Conservation (phyloP, 2,329 filamentous ascomycete species). For the Aphanocladium album region DNA sequence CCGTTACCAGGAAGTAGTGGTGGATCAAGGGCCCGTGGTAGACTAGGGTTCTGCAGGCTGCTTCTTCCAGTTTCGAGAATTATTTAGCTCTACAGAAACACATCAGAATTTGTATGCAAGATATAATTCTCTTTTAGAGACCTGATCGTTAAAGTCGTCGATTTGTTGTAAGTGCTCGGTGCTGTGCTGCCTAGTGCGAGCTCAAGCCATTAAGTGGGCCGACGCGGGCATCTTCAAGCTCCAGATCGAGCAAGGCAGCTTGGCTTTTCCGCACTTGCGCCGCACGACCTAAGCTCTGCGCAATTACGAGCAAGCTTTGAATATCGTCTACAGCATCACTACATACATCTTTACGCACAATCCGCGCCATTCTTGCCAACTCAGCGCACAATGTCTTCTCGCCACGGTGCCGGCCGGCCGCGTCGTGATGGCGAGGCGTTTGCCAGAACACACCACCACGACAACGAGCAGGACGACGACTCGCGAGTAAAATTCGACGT, state of each 20-base stretch:
- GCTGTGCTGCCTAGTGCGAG: neutral
- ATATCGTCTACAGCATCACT: neutral
- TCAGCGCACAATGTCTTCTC: slow-evolving; percentile 44
- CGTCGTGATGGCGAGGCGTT: slow-evolving; percentile 82
- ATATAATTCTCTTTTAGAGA: too few species aligned
- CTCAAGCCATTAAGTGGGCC: slow-evolving; percentile 7
- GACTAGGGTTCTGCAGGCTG: too few species aligned
- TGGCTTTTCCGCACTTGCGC: neutral
- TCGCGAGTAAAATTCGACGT: slow-evolving; percentile 92
- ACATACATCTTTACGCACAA: neutral
- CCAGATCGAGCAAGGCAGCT: neutral
- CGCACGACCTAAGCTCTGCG: neutral
- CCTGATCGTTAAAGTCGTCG: too few species aligned
- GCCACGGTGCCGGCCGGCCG: slow-evolving; percentile 64
- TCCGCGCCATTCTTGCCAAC: neutral
- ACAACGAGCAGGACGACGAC: slow-evolving; percentile 38
- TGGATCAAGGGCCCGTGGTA: too few species aligned
- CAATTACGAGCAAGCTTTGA: neutral
- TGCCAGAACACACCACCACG: slow-evolving; percentile 65
- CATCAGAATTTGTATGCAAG: too few species aligned
- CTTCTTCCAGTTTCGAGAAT: neutral
- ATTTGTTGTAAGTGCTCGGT: neutral
- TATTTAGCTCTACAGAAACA: too few species aligned
- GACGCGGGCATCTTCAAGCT: neutral
- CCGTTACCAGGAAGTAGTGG: slow-evolving; percentile 5